Conservation (phyloP, 805 yeast species). For the Candida pseudoglaebosa region DNA sequence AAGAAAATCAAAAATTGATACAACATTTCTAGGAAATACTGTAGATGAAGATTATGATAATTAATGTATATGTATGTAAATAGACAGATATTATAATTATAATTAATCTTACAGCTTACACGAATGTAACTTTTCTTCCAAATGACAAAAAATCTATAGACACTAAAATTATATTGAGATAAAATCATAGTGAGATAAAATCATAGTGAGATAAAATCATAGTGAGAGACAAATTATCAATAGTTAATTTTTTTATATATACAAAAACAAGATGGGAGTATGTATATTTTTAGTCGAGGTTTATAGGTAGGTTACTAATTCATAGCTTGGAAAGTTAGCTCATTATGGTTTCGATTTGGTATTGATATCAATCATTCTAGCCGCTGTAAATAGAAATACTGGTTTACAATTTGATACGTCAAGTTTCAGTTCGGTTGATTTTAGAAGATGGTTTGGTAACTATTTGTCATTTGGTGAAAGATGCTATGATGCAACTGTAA, state of each 20-base stretch:
- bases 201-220: too few relatives aligned
- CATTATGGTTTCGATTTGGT: slow-evolving; percentile 79
- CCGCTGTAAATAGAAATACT: slow-evolving; percentile 81
- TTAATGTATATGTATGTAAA: too few relatives aligned
- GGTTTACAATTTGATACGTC: slow-evolving; percentile 61
- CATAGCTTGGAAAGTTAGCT: slow-evolving; percentile 55
- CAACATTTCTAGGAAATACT: too few relatives aligned
- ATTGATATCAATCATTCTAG: slow-evolving; percentile 73
- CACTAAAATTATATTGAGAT: too few relatives aligned
- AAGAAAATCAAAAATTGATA: too few relatives aligned
- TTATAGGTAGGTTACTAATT: too few relatives aligned
- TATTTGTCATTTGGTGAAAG: slow-evolving; percentile 60
- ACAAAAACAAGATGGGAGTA: slow-evolving; percentile 7
- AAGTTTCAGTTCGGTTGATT: slow-evolving; percentile 43
- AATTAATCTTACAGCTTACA: not conserved
- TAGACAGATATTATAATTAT: not conserved
- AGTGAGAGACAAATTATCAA: too few relatives aligned
- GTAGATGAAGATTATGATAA: too few relatives aligned
- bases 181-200: too few relatives aligned
- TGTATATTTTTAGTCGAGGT: slow-evolving; percentile 5
- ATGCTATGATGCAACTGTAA: slow-evolving; percentile 48
- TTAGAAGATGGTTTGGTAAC: slow-evolving; percentile 46
- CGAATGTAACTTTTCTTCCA: not conserved
- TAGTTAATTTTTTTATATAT: too few relatives aligned
- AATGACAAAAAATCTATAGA: too few relatives aligned